Evolutionary conservation across 2,329 filamentous ascomycete species (phyloP).

Genomic region (Akanthomyces uredinophilus): DNA sequence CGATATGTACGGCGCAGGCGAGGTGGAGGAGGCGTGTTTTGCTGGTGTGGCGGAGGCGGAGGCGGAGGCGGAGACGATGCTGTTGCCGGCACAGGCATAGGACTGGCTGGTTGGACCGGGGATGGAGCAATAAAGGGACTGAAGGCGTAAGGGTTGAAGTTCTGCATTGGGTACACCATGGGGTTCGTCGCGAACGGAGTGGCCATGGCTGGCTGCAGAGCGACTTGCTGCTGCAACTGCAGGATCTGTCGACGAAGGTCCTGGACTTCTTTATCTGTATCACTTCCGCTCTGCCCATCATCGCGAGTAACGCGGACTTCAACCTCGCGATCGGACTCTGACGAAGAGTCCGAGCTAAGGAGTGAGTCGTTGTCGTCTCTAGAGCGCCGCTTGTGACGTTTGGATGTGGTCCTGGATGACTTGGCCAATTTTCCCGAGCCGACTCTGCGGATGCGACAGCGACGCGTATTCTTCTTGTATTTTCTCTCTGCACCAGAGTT

Average conservation of each 20-base stretch:
- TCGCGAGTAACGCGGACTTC: constrained; percentile 16
- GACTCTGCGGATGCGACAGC: constrained; percentile 2
- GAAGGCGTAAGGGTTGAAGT: not conserved
- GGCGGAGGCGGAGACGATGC: not conserved
- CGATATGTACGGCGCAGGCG: not conserved
- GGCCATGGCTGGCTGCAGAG: constrained; percentile 20
- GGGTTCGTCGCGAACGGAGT: not conserved
- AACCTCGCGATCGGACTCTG: constrained; percentile 19
- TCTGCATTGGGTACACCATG: not conserved
- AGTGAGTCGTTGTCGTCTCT: constrained; percentile 20
- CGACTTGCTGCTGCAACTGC: constrained; percentile 23
- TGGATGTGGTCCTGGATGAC: not conserved
- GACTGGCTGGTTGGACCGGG: not conserved
- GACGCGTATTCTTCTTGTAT: not conserved
- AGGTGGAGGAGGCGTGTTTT: not conserved
- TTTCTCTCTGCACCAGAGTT: not conserved
- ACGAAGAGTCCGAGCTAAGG: constrained; percentile 23
- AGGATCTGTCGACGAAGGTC: constrained; percentile 26
- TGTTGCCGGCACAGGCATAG: not conserved
- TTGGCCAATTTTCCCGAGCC: constrained; percentile 1
- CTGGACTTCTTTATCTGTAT: constrained; percentile 6
- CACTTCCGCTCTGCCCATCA: constrained; percentile 18
- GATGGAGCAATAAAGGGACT: not conserved
- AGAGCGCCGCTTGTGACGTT: not conserved
- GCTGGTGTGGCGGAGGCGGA: constrained; percentile 4